Conservation (phyloP, 495 filamentous ascomycete species). For the Bombardia bombarda region DNA sequence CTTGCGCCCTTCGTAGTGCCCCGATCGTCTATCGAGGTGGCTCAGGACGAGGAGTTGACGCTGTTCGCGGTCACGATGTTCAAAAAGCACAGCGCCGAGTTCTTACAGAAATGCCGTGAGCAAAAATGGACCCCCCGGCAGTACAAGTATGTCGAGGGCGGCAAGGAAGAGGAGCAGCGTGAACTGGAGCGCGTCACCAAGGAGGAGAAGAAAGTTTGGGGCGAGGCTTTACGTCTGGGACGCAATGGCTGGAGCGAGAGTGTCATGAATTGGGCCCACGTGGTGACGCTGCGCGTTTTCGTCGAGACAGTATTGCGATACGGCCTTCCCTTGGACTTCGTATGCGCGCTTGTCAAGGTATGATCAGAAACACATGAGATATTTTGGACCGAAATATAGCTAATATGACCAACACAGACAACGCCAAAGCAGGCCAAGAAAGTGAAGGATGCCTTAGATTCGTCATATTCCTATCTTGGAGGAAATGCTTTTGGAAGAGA, state of each 20-base stretch:
- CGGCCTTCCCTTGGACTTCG: conserved; percentile 81
- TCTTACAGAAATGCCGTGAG: conserved; percentile 81
- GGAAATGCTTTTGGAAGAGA: conserved; percentile 92
- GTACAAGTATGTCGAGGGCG: conserved; percentile 85
- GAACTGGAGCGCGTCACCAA: conserved; percentile 72
- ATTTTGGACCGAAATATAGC: too few relatives aligned
- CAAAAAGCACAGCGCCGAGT: conserved; percentile 81
- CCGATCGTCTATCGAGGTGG: conserved; percentile 68
- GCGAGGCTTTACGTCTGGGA: conserved; percentile 78
- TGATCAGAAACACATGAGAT: conserved; percentile 36
- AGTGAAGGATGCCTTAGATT: conserved; percentile 71
- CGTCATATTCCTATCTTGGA: conserved; percentile 81
- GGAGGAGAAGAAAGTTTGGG: conserved; percentile 82
- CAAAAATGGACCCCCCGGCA: conserved; percentile 90
- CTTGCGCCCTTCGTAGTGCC: conserved; percentile 78
- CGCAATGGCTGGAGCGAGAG: conserved; percentile 87
- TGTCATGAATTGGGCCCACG: conserved; percentile 92
- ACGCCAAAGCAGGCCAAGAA: conserved; percentile 74
- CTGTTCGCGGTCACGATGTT: conserved; percentile 87
- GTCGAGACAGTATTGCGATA: conserved; percentile 95
- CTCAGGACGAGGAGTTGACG: conserved; percentile 77
- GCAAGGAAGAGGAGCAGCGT: conserved; percentile 74
- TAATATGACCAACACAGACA: conserved; percentile 55
- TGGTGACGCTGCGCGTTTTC: conserved; percentile 84
- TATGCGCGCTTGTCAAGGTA: conserved; percentile 75